Conservation (phyloP, 2,329 filamentous ascomycete species). For the Arthrobotrys sphaeroides region DNA sequence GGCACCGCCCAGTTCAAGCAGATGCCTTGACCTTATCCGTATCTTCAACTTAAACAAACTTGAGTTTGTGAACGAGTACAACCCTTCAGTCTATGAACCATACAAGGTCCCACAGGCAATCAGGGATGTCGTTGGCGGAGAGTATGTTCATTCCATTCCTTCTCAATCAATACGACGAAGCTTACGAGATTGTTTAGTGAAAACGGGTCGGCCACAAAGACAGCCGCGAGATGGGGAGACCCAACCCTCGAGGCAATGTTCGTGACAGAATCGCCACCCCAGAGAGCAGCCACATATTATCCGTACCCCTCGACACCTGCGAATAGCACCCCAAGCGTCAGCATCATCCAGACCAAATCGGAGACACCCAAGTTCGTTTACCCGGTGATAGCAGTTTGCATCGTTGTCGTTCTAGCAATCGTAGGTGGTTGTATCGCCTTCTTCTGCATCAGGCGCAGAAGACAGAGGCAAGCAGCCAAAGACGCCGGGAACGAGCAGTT, state of each 20-base stretch:
- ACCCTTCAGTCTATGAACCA: slow-evolving; percentile 53
- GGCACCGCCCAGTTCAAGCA: slow-evolving; percentile 1
- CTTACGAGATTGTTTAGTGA: slow-evolving; percentile 15
- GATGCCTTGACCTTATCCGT: slow-evolving; percentile 58
- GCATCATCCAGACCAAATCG: slow-evolving; percentile 37
- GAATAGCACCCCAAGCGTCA: slow-evolving; percentile 18
- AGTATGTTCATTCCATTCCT: slow-evolving; percentile 47
- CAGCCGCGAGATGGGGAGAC: slow-evolving; percentile 52
- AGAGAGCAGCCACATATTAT: slow-evolving; percentile 39
- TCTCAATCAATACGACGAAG: not conserved
- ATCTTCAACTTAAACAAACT: slow-evolving; percentile 58
- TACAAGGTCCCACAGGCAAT: slow-evolving; percentile 57
- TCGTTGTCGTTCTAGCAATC: slow-evolving; percentile 41
- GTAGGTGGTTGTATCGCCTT: slow-evolving; percentile 46
- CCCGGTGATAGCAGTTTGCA: slow-evolving; percentile 44
- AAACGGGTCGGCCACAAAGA: slow-evolving; percentile 54
- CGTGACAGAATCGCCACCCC: slow-evolving; percentile 19
- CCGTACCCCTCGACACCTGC: slow-evolving; percentile 33
- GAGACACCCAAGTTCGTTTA: slow-evolving; percentile 49
- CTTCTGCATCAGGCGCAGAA: slow-evolving; percentile 45
- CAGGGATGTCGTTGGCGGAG: slow-evolving; percentile 56
- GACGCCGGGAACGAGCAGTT: slow-evolving; percentile 51
- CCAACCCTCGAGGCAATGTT: slow-evolving; percentile 54
- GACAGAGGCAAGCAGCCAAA: slow-evolving; percentile 23
- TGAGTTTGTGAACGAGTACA: slow-evolving; percentile 54